Conservation (phyloP, 2,329 filamentous ascomycete genomes). For the Penicillium frequentans region DNA sequence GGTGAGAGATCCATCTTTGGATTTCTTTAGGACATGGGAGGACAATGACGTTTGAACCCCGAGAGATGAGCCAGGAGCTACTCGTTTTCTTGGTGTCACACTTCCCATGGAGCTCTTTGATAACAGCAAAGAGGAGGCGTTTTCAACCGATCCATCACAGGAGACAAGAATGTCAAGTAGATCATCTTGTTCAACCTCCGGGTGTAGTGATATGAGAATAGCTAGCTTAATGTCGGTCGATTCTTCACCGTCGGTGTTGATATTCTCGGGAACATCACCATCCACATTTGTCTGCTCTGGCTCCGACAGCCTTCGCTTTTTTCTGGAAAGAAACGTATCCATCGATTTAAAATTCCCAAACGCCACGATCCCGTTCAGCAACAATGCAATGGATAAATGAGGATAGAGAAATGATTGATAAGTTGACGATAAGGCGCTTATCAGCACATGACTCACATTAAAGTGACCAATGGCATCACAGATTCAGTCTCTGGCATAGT, state of each 20-base stretch:
- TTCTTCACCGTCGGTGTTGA: conserved; percentile 58
- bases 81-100: conserved; percentile 33
- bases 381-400: neutral
- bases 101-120: conserved; percentile 16
- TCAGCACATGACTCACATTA: conserved; percentile 29
- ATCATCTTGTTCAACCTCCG: conserved; percentile 61
- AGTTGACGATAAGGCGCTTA: conserved; percentile 16
- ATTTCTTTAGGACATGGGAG: conserved; percentile 43
- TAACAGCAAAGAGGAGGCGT: conserved; percentile 60
- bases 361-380: neutral
- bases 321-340: conserved; percentile 43
- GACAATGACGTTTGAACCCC: conserved; percentile 66
- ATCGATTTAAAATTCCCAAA: conserved; percentile 22
- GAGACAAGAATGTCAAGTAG: conserved; percentile 78
- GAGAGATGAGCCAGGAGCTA: conserved; percentile 36
- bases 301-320: conserved; percentile 30
- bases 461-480: conserved; percentile 34
- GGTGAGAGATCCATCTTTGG: conserved; percentile 40
- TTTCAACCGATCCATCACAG: conserved; percentile 72
- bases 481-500: neutral
- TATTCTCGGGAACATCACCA: neutral
- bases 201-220: conserved; percentile 74
- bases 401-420: neutral
- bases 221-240: conserved; percentile 89
- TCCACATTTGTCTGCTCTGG: neutral